Conservation (phyloP, 2,329 filamentous ascomycete genomes). For the Aschersonia sp. region DNA sequence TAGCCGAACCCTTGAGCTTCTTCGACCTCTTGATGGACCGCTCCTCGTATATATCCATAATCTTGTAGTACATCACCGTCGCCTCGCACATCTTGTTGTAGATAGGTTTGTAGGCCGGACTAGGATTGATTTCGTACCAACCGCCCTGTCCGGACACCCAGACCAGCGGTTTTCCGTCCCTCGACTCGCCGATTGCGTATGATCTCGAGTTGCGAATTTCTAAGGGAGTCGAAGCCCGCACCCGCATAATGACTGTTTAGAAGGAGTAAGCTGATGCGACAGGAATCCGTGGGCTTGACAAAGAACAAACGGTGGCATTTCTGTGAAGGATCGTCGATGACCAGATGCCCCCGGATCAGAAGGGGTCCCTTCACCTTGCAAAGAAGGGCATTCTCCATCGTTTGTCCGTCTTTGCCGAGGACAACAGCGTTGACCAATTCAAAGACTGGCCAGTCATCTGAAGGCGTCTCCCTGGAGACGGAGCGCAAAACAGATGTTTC, state of each 20-base stretch:
- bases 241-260: conserved; percentile 16
- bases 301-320: conserved; percentile 19
- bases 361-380: conserved; percentile 46
- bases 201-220: conserved; percentile 34
- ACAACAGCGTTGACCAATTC: conserved; percentile 46
- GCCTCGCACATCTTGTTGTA: conserved; percentile 48
- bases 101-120: conserved; percentile 37
- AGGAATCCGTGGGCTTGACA: conserved; percentile 1
- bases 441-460: conserved; percentile 46
- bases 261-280: background rate
- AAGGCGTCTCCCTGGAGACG: conserved; percentile 12
- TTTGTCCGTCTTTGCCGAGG: conserved; percentile 35
- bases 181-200: conserved; percentile 39
- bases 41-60: conserved; percentile 39
- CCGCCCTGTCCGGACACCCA: conserved; percentile 47
- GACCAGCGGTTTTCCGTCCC: conserved; percentile 38
- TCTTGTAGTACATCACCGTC: conserved; percentile 47
- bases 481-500: conserved; percentile 19
- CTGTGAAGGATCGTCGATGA: conserved; percentile 29
- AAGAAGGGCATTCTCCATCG: conserved; percentile 45
- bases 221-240: conserved; percentile 22
- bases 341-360: conserved; percentile 43
- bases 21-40: conserved; percentile 15
- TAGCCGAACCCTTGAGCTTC: conserved; percentile 13
- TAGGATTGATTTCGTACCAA: conserved; percentile 54